Evolutionary conservation across 495 filamentous ascomycete species (phyloP), one percentile per base, ranked within the genome.

Genomic region (Glonium stellatum): DNA sequence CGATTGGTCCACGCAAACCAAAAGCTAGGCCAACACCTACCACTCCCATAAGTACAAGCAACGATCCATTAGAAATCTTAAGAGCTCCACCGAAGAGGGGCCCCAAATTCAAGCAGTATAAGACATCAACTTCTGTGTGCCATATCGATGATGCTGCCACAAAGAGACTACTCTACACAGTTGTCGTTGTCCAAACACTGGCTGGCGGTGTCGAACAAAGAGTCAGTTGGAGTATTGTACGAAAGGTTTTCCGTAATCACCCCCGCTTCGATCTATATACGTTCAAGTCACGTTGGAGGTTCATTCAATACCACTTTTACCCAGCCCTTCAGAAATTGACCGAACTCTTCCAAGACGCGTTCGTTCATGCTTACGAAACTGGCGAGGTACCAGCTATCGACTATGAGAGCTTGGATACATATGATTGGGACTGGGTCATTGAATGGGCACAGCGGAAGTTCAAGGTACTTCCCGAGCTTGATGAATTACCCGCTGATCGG

Each of bases 341-440:
- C 27, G 73, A 74, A n/a, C 84, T 88, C 61, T 95, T 97, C 68
- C 87, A 90, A 61, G 77, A 84, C 35, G 76, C 77, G 15, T 96
- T 89, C 69, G 72, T 91, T 19, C 77, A 80, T 44, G 95, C 89
- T 0, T 97, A 96, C 66, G 81, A 81, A 52, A 77, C 79, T 2
- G 80, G 80, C 9, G 76, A 86, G 53, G 61, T 97, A 0, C 86
- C 87, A 1, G 66, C 74, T 1, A 79, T 99, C 34, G 78, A 96
- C 70, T 92, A 84, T 60, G 73, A 84, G 39, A 71, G 95, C 61
- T 75, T 90, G 5, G 74, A 82, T 35, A 76, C 73, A 11, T 95
- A 95, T 65, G 85, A 96, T 67, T 95, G 93, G 89, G 76, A 79
- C 31, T 71, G 69, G 39, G 68, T 96, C 11, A 79, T 95, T 27